These are phyloP conservation scores for Ascomycota sp. DNA, from an alignment of 2,329 filamentous ascomycete genomes.

Conservation along the genomic window DNA sequence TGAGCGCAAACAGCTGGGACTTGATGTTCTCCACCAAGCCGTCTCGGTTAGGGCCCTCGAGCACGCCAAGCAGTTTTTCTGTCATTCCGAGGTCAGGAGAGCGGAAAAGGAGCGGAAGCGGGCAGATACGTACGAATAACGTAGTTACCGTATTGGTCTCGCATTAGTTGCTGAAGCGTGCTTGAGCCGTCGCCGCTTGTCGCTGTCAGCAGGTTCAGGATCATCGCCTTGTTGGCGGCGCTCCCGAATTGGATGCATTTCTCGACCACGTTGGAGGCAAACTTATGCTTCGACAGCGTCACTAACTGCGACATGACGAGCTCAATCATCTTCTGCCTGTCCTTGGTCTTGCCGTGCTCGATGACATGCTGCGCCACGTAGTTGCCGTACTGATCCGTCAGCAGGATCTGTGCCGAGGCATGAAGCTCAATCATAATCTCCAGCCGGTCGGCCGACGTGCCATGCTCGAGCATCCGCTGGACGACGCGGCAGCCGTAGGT, in stretches of 20 bases:
- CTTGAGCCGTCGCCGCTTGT: constrained; percentile 43
- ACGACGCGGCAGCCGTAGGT: constrained; percentile 82
- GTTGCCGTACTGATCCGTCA: constrained; percentile 81
- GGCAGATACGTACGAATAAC: constrained; percentile 88
- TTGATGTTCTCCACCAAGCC: constrained; percentile 42
- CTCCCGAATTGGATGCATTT: constrained; percentile 64
- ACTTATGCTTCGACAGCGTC: constrained; percentile 77
- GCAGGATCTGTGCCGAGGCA: constrained; percentile 46
- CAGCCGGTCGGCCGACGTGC: constrained; percentile 48
- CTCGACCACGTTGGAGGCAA: constrained; percentile 92
- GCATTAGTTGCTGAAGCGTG: constrained; percentile 59
- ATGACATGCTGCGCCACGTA: constrained; percentile 93
- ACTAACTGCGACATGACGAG: constrained; percentile 55
- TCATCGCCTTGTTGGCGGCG: constrained; percentile 45
- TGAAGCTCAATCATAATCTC: constrained; percentile 65
- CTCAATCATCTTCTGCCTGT: constrained; percentile 51
- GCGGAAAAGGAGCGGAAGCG: constrained; percentile 10
- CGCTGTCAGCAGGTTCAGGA: constrained; percentile 42
- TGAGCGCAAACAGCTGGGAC: constrained; percentile 38
- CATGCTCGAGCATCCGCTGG: constrained; percentile 75
- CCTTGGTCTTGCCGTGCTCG: constrained; percentile 50
- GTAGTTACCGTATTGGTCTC: constrained; percentile 87
- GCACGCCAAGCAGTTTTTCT: constrained; percentile 61
- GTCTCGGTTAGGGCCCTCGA: constrained; percentile 38
- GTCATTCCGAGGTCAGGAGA: too few relatives aligned